Percentiles rank a stretch among this genome's conserved stretches.
Conservation (phyloP, 345 rosid genomes). For the Aquilaria sinensis region DNA sequence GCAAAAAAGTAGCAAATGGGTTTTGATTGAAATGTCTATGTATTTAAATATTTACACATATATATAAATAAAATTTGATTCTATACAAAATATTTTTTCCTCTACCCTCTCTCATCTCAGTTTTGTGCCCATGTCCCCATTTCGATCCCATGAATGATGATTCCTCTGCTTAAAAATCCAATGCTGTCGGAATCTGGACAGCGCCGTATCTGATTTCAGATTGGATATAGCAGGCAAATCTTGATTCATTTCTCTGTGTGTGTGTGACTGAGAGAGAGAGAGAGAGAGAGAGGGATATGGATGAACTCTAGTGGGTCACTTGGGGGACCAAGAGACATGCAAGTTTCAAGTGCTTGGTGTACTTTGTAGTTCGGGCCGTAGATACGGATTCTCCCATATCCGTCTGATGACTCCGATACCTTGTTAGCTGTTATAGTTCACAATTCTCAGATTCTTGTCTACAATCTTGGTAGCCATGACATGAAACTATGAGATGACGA, state of each 20-base stretch:
- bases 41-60: no score
- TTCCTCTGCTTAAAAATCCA: constrained; percentile 20
- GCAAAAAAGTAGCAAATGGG: constrained; percentile 12
- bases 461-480: no score
- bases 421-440: no score
- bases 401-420: no score
- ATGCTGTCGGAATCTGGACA: constrained; percentile 36
- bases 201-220: constrained; percentile 38
- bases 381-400: no score
- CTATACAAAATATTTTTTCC: constrained; percentile 13
- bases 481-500: no score
- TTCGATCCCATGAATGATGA: constrained; percentile 21
- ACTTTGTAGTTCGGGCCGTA: background rate
- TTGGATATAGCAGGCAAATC: constrained; percentile 31
- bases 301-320: constrained; percentile 26
- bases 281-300: constrained; percentile 17
- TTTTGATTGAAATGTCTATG: background rate
- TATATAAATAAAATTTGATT: no score
- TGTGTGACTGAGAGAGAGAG: background rate
- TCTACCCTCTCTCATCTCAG: constrained; percentile 26
- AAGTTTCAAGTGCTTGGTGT: constrained; percentile 30
- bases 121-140: constrained; percentile 22
- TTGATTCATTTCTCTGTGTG: constrained; percentile 20
- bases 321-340: constrained; percentile 32
- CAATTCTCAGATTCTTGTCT: no score